Conservation (phyloP, 1,139 yeast species). For the Wickerhamomyces sp. region DNA sequence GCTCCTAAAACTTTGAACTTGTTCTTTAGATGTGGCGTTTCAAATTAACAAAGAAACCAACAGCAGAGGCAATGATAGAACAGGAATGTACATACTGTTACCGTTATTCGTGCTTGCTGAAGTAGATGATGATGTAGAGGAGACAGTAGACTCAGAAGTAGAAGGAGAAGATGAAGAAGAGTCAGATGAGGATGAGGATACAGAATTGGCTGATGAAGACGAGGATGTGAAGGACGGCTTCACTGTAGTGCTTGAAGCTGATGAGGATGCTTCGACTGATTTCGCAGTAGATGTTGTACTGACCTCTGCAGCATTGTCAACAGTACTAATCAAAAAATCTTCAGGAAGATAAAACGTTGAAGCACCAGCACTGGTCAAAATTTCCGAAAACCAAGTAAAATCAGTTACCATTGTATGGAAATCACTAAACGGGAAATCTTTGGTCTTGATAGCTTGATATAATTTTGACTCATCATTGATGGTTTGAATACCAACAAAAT, state of each 20-base stretch:
- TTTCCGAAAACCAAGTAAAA: conserved; percentile 39
- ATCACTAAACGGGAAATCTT: conserved; percentile 36
- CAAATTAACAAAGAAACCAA: conserved; percentile 6
- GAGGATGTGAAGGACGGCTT: conserved; percentile 2
- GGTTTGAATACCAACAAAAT: conserved; percentile 25
- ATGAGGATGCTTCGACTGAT: conserved; percentile 2
- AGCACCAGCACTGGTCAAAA: conserved; percentile 28
- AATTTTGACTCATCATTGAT: conserved; percentile 23
- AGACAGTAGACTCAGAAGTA: conserved; percentile 1
- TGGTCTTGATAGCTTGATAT: conserved; percentile 26
- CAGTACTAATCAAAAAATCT: conserved; percentile 25
- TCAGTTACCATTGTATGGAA: conserved; percentile 35
- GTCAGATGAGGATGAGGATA: conserved; percentile 1
- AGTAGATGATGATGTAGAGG: conserved; percentile 1
- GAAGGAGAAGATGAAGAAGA: conserved; percentile 1
- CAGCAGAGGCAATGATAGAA: conserved; percentile 10
- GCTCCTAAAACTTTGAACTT: too few species aligned
- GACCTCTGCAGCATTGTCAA: conserved; percentile 1
- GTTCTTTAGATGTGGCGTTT: too few species aligned
- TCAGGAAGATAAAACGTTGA: conserved; percentile 34
- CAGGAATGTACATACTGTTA: conserved; percentile 7
- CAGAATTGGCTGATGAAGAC: background rate
- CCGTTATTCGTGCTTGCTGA: conserved; percentile 4
- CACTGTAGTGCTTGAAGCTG: background rate
- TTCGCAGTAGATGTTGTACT: background rate